Base-by-base conservation (phyloP, 192 early-diverging fungal species). In the Spizellomyces sp. region DNA sequence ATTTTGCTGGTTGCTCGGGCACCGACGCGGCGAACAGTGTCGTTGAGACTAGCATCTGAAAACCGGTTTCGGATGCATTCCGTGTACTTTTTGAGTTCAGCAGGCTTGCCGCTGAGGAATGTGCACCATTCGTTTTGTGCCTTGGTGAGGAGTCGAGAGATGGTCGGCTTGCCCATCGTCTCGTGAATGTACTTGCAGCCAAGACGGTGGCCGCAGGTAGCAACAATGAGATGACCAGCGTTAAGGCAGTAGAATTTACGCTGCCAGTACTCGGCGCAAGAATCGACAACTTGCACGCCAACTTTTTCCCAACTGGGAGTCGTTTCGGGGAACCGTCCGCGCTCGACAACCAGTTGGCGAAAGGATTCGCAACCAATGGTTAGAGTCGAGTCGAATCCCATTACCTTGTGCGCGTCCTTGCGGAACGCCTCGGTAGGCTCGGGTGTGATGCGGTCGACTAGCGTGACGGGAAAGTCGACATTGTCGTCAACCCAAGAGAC, bases 311-410 rank as follows among this genome's bases (percentile, higher is more conserved):
- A 56, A 0, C 21, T 5, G 17, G 59, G 17, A 22, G 47, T 54
- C 9, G 47, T 19, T 7, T 19, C 10, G 14, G n/a, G 44, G 54
- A 56, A 54, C 2, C 62, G 62, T 14, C 62, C 62, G 62, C 62
- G 62, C 50, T 67, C 66, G 21, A 67, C 21, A 15, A 56, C 41
- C 9, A 67, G 52, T 67, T 67, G 50, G n/a, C 47, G 41, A 48
- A 57, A 67, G 15, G 66, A 61, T 56, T 67, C 66, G 41, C 66
- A 67, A 22, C 41, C 66, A 57, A 67, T 67, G 48, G 66, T 67
- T 5, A 57, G 41, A 54, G 41, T 19, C 47, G 52, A 67, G 12
- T 10, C 19, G 19, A 67, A 21, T 15, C 52, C 66, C 21, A 56
- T 17, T 9, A 6, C 10, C 5, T 10, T 9, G 19, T 67, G 66